Percentiles rank a stretch among this genome's conserved stretches.
These are phyloP conservation scores for Leccinum subrobustum DNA, from an alignment of 1,284 basidiomycete genomes.

Conservation along the genomic window DNA sequence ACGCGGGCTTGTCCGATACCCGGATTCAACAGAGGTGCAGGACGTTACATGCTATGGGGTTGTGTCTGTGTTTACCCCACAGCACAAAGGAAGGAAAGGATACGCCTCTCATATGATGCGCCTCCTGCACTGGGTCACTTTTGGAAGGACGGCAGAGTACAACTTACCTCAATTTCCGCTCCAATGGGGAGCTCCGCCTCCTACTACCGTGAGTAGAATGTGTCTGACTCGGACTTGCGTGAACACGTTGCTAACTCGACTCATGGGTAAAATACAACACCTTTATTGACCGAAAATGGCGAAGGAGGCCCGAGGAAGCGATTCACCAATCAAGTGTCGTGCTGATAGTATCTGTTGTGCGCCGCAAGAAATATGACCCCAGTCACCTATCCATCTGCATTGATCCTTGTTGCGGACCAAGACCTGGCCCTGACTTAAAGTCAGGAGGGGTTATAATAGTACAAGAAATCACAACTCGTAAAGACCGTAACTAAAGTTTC, in stretches of 20 bases:
- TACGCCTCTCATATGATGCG: slow-evolving; percentile 52
- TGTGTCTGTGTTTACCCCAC: slow-evolving; percentile 46
- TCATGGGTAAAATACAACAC: not conserved
- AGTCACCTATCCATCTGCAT: no score
- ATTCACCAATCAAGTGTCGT: not conserved
- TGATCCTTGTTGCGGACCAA: no score
- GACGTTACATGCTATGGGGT: slow-evolving; percentile 38
- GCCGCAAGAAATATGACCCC: no score
- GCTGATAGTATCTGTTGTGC: not conserved
- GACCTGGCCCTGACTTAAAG: no score
- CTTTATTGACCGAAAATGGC: not conserved
- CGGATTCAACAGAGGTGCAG: slow-evolving; percentile 17
- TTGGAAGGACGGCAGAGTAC: slow-evolving; percentile 23
- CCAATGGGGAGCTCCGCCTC: slow-evolving; percentile 40
- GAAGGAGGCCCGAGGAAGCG: not conserved
- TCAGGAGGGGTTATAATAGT: no score
- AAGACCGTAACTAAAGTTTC: no score
- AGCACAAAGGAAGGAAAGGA: slow-evolving; percentile 40
- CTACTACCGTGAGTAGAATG: no score
- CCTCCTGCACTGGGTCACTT: slow-evolving; percentile 46
- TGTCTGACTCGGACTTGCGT: no score
- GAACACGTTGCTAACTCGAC: not conserved
- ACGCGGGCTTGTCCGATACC: slow-evolving; percentile 27
- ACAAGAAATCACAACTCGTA: no score
- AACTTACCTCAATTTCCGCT: slow-evolving; percentile 37